Evolutionary conservation across 345 rosid species (phyloP).

Genomic region (Gynandropsis gynandra): DNA sequence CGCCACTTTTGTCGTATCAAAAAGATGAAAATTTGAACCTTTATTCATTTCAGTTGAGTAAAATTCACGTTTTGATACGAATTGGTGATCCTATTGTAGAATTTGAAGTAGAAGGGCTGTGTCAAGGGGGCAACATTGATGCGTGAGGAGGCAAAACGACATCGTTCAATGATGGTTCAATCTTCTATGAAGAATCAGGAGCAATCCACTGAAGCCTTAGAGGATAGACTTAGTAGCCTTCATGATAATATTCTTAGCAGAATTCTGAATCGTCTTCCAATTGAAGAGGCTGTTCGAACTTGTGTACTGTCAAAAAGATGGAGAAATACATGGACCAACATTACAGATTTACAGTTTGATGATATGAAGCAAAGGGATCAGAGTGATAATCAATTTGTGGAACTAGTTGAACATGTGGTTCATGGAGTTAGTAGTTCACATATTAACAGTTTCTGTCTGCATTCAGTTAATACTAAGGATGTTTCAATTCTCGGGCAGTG

Average conservation of each 20-base stretch:
- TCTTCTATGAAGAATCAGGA: slow-evolving; percentile 7
- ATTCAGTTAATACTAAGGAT: slow-evolving; percentile 13
- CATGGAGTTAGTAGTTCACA: slow-evolving; percentile 1
- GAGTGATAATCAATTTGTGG: background rate
- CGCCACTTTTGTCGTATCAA: too few relatives aligned
- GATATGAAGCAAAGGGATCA: slow-evolving; percentile 2
- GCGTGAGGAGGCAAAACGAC: slow-evolving; percentile 7
- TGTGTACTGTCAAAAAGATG: slow-evolving; percentile 19
- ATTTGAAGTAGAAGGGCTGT: background rate
- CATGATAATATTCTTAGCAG: slow-evolving; percentile 11
- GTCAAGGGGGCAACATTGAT: slow-evolving; percentile 4
- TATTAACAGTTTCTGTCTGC: slow-evolving; percentile 12
- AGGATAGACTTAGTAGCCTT: slow-evolving; percentile 13
- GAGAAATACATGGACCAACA: slow-evolving; percentile 14
- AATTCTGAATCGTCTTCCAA: slow-evolving; percentile 17
- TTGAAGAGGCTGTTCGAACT: slow-evolving; percentile 20
- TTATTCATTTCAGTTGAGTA: background rate
- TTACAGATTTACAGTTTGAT: slow-evolving; percentile 18
- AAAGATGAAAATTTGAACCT: too few relatives aligned
- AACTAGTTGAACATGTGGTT: slow-evolving; percentile 15
- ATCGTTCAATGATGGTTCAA: background rate
- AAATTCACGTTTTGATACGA: slow-evolving; percentile 6
- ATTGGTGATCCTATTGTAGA: background rate
- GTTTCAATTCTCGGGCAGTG: slow-evolving; percentile 9
- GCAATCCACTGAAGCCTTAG: slow-evolving; percentile 10